Percentiles rank a stretch among this genome's conserved stretches.
Conservation (phyloP, 352 stramenopile species). For the Hyphochytrium catenoides region DNA sequence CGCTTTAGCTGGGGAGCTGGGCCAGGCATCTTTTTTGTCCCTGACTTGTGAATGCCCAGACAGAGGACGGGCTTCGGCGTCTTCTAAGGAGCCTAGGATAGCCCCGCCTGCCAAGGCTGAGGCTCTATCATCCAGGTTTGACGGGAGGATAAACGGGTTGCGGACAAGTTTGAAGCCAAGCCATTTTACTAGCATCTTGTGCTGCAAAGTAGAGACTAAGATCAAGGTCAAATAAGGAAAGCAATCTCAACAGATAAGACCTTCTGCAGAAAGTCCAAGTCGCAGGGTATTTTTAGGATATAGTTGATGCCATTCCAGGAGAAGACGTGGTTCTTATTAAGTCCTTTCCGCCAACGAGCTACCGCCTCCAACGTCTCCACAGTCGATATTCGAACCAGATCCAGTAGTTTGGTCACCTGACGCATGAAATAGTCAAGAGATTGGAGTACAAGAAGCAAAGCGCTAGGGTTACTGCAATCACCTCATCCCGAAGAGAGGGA, state of each 20-base stretch:
- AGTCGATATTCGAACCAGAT: conserved; percentile 51
- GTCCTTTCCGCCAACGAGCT: conserved; percentile 28
- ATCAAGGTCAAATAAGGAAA: not conserved
- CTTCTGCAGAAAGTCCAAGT: conserved; percentile 69
- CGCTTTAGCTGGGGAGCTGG: not conserved
- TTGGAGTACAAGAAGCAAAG: conserved; percentile 10
- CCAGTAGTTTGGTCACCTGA: conserved; percentile 50
- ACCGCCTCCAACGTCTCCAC: conserved; percentile 68
- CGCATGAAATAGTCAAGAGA: conserved; percentile 18
- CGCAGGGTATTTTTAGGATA: conserved; percentile 59
- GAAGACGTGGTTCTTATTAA: conserved; percentile 18
- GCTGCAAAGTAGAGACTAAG: conserved; percentile 3
- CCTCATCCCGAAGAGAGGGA: not conserved
- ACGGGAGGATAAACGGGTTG: conserved; percentile 63
- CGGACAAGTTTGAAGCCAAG: conserved; percentile 49
- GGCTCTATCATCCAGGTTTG: conserved; percentile 58
- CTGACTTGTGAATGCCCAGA: too few species aligned
- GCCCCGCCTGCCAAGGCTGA: too few species aligned
- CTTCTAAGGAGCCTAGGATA: too few species aligned
- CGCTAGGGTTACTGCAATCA: not conserved
- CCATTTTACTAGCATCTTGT: conserved; percentile 40
- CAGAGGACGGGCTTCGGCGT: too few species aligned
- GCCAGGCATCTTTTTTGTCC: too few species aligned
- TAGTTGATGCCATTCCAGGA: conserved; percentile 76
- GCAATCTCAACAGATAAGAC: conserved; percentile 1